Evolutionary conservation across 1,139 yeast genomes (phyloP).

Genomic region (Zygosaccharomyces pseudobailii): DNA sequence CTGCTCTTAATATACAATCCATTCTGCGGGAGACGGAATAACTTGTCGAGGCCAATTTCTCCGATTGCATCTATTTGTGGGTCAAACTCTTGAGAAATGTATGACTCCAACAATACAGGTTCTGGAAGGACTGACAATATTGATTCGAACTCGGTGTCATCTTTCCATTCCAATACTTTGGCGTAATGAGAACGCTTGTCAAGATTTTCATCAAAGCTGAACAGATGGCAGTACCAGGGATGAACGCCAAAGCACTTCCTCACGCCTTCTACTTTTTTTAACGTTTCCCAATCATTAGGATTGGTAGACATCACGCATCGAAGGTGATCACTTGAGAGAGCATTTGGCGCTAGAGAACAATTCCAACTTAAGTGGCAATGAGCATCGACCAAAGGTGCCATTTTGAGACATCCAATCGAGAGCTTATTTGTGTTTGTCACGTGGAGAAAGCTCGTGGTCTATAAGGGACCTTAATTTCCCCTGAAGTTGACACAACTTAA

Average conservation of each 20-base stretch:
- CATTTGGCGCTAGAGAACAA: background rate
- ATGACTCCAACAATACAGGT: slow-evolving; percentile 42
- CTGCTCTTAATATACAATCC: slow-evolving; percentile 48
- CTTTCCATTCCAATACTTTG: slow-evolving; percentile 34
- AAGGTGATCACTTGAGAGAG: background rate
- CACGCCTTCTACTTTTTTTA: slow-evolving; percentile 34
- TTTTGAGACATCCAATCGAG: background rate
- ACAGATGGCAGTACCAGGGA: slow-evolving; percentile 83
- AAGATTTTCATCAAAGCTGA: slow-evolving; percentile 33
- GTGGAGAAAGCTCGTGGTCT: background rate
- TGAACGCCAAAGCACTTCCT: slow-evolving; percentile 77
- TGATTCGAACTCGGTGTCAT: slow-evolving; percentile 35
- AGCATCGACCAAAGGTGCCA: slow-evolving; percentile 43
- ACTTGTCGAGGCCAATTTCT: slow-evolving; percentile 82
- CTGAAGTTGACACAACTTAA: background rate
- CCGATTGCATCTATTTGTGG: slow-evolving; percentile 48
- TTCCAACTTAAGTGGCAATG: slow-evolving; percentile 55
- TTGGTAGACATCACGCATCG: slow-evolving; percentile 54
- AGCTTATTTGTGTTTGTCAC: background rate
- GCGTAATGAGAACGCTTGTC: slow-evolving; percentile 49
- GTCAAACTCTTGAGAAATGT: slow-evolving; percentile 41
- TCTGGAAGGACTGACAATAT: slow-evolving; percentile 53
- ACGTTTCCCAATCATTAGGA: slow-evolving; percentile 43
- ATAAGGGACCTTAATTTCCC: background rate
- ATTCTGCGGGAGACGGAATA: slow-evolving; percentile 59